Percentiles rank a stretch among this genome's conserved stretches.
Conservation (phyloP, 169 alveolate genomes). For the Plasmodium fragile region DNA sequence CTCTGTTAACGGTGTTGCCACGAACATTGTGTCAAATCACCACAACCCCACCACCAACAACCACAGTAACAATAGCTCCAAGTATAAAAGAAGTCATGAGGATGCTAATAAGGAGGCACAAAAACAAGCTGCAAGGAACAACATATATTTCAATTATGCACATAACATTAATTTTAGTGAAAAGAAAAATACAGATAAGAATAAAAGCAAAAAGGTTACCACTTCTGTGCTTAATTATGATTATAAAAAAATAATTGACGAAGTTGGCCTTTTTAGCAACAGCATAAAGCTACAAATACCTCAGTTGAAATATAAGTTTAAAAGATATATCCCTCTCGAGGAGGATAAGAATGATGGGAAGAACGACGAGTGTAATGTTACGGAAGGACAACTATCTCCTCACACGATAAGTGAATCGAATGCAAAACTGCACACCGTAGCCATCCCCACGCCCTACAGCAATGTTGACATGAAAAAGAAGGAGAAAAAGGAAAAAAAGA, state of each 20-base stretch:
- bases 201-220: slow-evolving; percentile 28
- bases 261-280: slow-evolving; percentile 24
- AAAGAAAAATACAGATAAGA: background rate
- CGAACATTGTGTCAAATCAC: background rate
- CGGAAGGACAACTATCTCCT: background rate
- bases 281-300: slow-evolving; percentile 55
- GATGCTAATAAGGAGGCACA: slow-evolving; percentile 27
- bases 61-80: background rate
- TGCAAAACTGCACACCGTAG: background rate
- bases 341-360: slow-evolving; percentile 12
- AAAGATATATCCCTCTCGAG: slow-evolving; percentile 9
- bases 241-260: slow-evolving; percentile 27
- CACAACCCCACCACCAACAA: background rate
- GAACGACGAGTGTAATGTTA: background rate
- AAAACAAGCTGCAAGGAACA: slow-evolving; percentile 16
- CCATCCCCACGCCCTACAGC: background rate
- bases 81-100: slow-evolving; percentile 21
- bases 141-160: slow-evolving; percentile 51
- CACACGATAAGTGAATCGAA: background rate
- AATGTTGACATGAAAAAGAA: background rate
- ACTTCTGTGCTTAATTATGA: slow-evolving; percentile 50
- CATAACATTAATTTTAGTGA: slow-evolving; percentile 61
- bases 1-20: background rate
- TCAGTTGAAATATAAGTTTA: slow-evolving; percentile 56
- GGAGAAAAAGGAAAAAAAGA: background rate